Conservation (phyloP, 1,284 basidiomycete species). For the Papiliotrema fonsecae region DNA sequence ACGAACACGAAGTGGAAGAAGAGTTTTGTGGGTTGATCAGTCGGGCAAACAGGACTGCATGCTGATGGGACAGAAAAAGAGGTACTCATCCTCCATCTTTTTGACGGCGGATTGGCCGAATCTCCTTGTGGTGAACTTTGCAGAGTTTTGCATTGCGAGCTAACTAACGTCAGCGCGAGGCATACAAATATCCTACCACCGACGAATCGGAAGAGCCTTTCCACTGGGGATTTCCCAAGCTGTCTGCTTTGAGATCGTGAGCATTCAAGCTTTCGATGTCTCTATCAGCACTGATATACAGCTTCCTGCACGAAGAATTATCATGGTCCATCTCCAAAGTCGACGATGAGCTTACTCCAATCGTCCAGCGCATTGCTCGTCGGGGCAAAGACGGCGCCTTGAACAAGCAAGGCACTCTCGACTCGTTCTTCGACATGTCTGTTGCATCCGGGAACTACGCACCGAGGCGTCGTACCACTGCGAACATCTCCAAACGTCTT, state of each 20-base stretch:
- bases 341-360: constrained; percentile 85
- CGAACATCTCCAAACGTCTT: constrained; percentile 76
- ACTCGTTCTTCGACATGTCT: constrained; percentile 54
- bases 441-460: constrained; percentile 58
- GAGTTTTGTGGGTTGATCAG: constrained; percentile 66
- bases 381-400: constrained; percentile 65
- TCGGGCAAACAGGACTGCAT: not conserved
- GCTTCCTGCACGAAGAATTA: constrained; percentile 78
- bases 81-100: constrained; percentile 71
- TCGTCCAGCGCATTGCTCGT: constrained; percentile 83
- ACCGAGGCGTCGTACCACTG: constrained; percentile 67
- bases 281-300: constrained; percentile 41
- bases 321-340: constrained; percentile 83
- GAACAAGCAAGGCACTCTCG: constrained; percentile 58
- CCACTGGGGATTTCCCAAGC: constrained; percentile 93
- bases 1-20: constrained; percentile 69
- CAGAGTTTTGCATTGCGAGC: not conserved
- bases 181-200: constrained; percentile 85
- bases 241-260: constrained; percentile 79
- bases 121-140: constrained; percentile 61
- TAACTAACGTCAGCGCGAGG: constrained; percentile 61
- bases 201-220: constrained; percentile 91
- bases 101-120: constrained; percentile 83
- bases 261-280: constrained; percentile 28
- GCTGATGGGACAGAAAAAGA: constrained; percentile 65